phyloP scores from a whole-genome alignment of 2,329 filamentous ascomycete species.

The Cryphonectria naterciae region DNA sequence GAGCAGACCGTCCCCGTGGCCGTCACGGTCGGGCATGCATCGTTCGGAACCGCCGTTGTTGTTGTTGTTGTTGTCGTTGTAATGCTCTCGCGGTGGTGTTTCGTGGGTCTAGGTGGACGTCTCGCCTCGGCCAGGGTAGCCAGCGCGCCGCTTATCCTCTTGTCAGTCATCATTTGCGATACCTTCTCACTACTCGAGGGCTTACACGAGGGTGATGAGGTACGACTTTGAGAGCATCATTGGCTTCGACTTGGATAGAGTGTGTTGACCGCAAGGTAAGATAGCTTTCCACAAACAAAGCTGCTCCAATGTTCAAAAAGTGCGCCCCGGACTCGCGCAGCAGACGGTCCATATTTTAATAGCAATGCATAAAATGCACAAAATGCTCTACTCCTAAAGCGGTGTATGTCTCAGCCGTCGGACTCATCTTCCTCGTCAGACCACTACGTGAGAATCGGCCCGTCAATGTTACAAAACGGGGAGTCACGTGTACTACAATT shows the following conservation, averaged over 20 bases:
- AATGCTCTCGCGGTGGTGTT: background rate
- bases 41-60: background rate
- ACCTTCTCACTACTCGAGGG: background rate
- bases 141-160: background rate
- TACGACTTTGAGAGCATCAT: background rate
- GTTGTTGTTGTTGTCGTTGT: background rate
- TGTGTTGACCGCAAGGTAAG: background rate
- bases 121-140: background rate
- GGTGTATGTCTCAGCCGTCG: slow-evolving; percentile 8
- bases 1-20: background rate
- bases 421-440: background rate
- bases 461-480: background rate
- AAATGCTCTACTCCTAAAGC: background rate
- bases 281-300: background rate
- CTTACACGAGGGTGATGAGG: background rate
- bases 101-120: background rate
- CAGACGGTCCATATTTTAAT: background rate
- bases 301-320: background rate
- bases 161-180: background rate
- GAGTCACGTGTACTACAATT: background rate
- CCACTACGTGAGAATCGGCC: background rate
- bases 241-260: background rate
- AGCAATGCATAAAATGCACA: background rate
- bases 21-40: slow-evolving; percentile 14
- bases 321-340: background rate